Conservation (phyloP, 768 basidiomycete genomes). For the Lepiota venenata region DNA sequence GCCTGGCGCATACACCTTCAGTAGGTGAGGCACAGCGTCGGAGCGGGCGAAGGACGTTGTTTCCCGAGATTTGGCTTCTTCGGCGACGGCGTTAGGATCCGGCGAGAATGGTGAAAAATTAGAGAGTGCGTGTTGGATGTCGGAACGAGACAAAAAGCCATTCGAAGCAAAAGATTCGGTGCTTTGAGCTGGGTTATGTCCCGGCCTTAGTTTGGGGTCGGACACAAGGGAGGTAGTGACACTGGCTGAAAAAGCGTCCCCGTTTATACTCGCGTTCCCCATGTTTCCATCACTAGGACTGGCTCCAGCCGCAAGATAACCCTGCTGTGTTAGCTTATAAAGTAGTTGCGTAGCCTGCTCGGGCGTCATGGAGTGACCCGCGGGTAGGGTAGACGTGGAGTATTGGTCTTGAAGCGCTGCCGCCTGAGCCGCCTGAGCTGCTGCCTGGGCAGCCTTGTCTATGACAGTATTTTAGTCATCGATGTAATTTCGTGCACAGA, state of each 20-base stretch:
- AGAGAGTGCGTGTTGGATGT: constrained; percentile 32
- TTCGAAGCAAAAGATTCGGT: neutral
- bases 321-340: constrained; percentile 49
- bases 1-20: constrained; percentile 49
- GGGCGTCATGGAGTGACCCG: constrained; percentile 39
- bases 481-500: neutral
- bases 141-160: constrained; percentile 25
- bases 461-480: constrained; percentile 7
- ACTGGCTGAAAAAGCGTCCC: constrained; percentile 6
- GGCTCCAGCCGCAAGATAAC: constrained; percentile 22
- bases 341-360: constrained; percentile 64
- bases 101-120: constrained; percentile 80
- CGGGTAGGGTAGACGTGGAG: constrained; percentile 18
- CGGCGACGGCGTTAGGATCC: constrained; percentile 49
- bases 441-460: constrained; percentile 92
- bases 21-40: constrained; percentile 44
- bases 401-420: constrained; percentile 57
- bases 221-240: constrained; percentile 17
- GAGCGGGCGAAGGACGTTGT: constrained; percentile 31
- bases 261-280: constrained; percentile 9
- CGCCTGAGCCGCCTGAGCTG: constrained; percentile 78
- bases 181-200: constrained; percentile 19
- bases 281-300: neutral
- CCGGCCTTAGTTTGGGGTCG: constrained; percentile 11
- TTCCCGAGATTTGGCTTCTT: constrained; percentile 26